Evolutionary conservation across 1,139 yeast species (phyloP).

Genomic region (Trichomonascaceae sp.): DNA sequence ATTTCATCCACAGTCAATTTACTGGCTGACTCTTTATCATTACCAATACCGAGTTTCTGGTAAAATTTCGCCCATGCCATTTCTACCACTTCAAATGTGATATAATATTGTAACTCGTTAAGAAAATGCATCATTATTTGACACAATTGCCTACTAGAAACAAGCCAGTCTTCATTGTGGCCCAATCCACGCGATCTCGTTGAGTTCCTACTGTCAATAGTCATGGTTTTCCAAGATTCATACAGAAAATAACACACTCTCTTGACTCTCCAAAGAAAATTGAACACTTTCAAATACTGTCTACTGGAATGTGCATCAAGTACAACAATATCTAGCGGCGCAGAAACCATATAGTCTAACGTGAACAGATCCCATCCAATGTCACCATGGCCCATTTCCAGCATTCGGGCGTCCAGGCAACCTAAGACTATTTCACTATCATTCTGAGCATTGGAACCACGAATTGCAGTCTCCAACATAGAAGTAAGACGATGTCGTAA

Average conservation of each 20-base stretch:
- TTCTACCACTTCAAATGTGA: constrained; percentile 36
- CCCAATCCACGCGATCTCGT: constrained; percentile 24
- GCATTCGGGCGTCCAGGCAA: constrained; percentile 73
- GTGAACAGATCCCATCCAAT: constrained; percentile 87
- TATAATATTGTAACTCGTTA: constrained; percentile 35
- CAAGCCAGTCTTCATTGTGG: constrained; percentile 21
- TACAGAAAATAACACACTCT: constrained; percentile 52
- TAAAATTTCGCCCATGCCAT: constrained; percentile 35
- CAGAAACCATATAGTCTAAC: constrained; percentile 65
- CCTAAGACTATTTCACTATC: constrained; percentile 39
- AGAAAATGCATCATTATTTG: constrained; percentile 36
- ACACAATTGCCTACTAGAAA: constrained; percentile 15
- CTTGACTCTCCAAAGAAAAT: constrained; percentile 75
- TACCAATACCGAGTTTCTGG: constrained; percentile 19
- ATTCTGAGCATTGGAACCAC: constrained; percentile 53
- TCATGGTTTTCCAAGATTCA: constrained; percentile 40
- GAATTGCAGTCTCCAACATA: constrained; percentile 60
- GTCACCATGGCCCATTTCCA: constrained; percentile 62
- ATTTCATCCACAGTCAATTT: constrained; percentile 34
- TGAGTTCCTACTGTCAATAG: constrained; percentile 18
- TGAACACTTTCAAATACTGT: constrained; percentile 75
- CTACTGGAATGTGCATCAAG: constrained; percentile 37
- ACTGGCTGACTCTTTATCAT: constrained; percentile 12
- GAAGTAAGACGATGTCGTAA: constrained; percentile 63
- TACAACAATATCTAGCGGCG: constrained; percentile 40